Percentiles rank a stretch among this genome's conserved stretches.
These are phyloP conservation scores for Allium cepa DNA, from an alignment of 106 monocot genomes.

Conservation along the genomic window DNA sequence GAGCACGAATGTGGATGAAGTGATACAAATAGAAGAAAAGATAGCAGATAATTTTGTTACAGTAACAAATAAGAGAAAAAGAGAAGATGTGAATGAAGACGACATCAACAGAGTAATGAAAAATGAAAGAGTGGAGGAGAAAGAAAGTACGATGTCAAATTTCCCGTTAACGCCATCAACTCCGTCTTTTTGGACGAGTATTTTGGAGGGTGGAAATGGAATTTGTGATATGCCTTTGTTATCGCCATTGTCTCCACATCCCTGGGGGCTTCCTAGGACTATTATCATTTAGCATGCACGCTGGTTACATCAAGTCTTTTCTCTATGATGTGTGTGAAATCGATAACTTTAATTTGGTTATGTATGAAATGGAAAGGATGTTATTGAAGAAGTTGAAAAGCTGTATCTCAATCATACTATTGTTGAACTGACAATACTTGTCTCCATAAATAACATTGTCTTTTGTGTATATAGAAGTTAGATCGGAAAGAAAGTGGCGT, in stretches of 20 bases:
- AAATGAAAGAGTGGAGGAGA: conserved; percentile 14
- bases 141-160: neutral
- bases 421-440: no score
- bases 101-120: neutral
- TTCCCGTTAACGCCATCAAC: conserved; percentile 17
- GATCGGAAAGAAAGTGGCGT: no score
- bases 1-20: neutral
- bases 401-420: no score
- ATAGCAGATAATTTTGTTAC: no score
- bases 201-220: conserved; percentile 14
- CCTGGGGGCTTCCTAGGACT: neutral
- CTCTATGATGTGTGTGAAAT: neutral
- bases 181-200: conserved; percentile 13
- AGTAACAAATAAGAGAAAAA: neutral
- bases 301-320: neutral
- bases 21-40: no score
- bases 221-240: conserved; percentile 14
- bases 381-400: no score
- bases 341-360: neutral
- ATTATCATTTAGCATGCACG: no score
- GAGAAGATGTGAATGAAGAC: neutral
- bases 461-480: no score
- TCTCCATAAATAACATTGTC: no score
- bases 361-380: neutral
- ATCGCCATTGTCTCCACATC: conserved; percentile 28